Evolutionary conservation across 805 yeast genomes (phyloP).

Genomic region (Starmerella scarabaei): DNA sequence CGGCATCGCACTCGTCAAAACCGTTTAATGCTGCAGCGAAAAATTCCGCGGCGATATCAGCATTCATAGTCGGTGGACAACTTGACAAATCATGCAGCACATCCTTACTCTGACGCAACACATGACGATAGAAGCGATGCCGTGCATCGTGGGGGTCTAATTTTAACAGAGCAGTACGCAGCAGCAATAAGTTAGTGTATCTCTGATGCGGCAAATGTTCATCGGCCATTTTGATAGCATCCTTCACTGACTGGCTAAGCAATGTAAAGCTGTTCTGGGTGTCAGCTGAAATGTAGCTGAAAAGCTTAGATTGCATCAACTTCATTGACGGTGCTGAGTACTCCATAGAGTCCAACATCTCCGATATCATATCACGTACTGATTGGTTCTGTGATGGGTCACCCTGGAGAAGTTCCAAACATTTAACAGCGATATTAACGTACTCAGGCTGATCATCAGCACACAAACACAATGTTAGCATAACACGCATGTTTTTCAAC

Average conservation of each 20-base stretch:
- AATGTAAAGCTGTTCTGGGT: neutral
- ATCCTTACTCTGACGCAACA: neutral
- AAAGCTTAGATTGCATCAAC: neutral
- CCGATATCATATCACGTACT: constrained; percentile 3
- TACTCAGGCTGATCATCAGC: neutral
- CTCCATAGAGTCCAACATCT: constrained; percentile 4
- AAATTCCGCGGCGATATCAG: constrained; percentile 1
- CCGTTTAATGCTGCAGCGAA: neutral
- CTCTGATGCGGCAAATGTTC: neutral
- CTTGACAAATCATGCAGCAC: neutral
- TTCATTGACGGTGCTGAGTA: neutral
- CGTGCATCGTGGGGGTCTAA: constrained; percentile 1
- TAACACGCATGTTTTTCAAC: neutral
- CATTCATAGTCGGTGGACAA: neutral
- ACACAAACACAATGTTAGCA: constrained; percentile 1
- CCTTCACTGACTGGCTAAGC: neutral
- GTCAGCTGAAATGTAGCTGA: neutral
- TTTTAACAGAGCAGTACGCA: neutral
- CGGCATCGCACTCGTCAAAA: neutral
- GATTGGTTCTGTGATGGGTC: constrained; percentile 2
- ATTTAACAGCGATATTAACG: neutral
- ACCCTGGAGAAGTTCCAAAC: constrained; percentile 5
- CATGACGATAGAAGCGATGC: neutral
- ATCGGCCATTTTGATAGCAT: neutral
- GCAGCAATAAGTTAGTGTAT: neutral